Conservation (phyloP, 2,329 filamentous ascomycete genomes). For the Lanzia echinophila region DNA sequence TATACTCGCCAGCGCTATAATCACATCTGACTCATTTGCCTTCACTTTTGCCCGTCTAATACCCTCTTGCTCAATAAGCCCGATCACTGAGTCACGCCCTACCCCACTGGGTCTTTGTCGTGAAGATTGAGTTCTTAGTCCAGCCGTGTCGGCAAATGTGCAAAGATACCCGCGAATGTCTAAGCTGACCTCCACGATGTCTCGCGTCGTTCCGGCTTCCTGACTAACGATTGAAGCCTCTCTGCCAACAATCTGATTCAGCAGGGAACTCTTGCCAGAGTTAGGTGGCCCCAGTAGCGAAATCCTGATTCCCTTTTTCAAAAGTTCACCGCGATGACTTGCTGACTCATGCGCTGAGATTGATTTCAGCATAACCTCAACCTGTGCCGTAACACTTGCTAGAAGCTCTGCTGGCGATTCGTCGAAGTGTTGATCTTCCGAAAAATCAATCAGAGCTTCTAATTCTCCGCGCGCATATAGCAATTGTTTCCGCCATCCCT, state of each 20-base stretch:
- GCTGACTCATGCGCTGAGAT: constrained; percentile 68
- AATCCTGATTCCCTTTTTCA: constrained; percentile 78
- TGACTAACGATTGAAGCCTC: constrained; percentile 93
- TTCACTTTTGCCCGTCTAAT: constrained; percentile 79
- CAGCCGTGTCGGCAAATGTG: constrained; percentile 92
- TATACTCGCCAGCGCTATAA: constrained; percentile 73
- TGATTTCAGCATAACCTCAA: constrained; percentile 52
- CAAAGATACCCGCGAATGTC: constrained; percentile 88
- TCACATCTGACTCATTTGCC: constrained; percentile 76
- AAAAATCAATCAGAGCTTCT: constrained; percentile 94
- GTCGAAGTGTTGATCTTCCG: constrained; percentile 95
- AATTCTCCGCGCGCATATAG: constrained; percentile 81
- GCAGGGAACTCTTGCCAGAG: constrained; percentile 86
- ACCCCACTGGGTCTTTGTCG: constrained; percentile 2
- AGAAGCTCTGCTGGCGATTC: constrained; percentile 72
- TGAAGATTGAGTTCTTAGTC: constrained; percentile 53
- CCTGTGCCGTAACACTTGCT: constrained; percentile 58
- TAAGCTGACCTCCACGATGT: constrained; percentile 86
- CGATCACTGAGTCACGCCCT: constrained; percentile 41
- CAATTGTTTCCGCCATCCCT: constrained; percentile 70
- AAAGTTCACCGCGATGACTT: constrained; percentile 72
- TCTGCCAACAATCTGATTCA: constrained; percentile 83
- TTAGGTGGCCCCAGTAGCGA: constrained; percentile 89
- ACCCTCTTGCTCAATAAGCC: constrained; percentile 78
- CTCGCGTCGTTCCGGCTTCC: constrained; percentile 88